A percentile compares a stretch with the other conserved stretches of the same genome.
These are phyloP conservation scores for Entomortierella lignicola DNA, from an alignment of 192 early-diverging fungal genomes.

Conservation along the genomic window DNA sequence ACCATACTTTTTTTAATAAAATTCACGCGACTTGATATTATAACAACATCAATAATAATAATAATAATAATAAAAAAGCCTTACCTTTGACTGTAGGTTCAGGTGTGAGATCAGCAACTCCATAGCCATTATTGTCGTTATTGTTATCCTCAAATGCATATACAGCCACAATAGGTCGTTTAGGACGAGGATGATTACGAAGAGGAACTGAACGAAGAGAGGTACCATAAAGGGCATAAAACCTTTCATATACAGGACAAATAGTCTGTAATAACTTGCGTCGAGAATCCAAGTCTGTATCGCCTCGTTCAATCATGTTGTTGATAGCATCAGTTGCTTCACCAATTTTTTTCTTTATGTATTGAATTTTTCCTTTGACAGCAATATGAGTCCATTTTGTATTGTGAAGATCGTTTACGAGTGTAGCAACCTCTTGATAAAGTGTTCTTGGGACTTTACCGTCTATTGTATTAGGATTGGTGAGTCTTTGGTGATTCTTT, in stretches of 20 bases:
- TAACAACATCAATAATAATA: too few relatives aligned
- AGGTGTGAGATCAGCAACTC: too few relatives aligned
- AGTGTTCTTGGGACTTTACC: not conserved
- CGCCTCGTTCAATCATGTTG: not conserved
- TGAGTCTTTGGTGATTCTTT: not conserved
- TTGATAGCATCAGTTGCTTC: not conserved
- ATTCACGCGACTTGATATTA: too few relatives aligned
- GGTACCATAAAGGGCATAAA: not conserved
- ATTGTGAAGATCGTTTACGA: not conserved
- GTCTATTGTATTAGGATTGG: not conserved
- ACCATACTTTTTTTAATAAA: too few relatives aligned
- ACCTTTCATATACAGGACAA: conserved; percentile 2
- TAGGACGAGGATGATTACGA: too few relatives aligned
- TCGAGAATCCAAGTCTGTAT: not conserved
- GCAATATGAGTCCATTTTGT: not conserved
- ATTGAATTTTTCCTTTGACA: conserved; percentile 6
- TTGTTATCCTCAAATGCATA: not conserved
- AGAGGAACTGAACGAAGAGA: too few relatives aligned
- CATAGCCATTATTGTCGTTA: not conserved
- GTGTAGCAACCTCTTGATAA: not conserved
- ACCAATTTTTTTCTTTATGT: conserved; percentile 1
- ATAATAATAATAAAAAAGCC: too few relatives aligned
- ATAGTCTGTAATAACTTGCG: not conserved
- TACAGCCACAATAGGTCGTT: not conserved
- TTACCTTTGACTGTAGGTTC: too few relatives aligned